Evolutionary conservation across 305 asterid genomes (phyloP).

Genomic region (Rubia tinctorum): DNA sequence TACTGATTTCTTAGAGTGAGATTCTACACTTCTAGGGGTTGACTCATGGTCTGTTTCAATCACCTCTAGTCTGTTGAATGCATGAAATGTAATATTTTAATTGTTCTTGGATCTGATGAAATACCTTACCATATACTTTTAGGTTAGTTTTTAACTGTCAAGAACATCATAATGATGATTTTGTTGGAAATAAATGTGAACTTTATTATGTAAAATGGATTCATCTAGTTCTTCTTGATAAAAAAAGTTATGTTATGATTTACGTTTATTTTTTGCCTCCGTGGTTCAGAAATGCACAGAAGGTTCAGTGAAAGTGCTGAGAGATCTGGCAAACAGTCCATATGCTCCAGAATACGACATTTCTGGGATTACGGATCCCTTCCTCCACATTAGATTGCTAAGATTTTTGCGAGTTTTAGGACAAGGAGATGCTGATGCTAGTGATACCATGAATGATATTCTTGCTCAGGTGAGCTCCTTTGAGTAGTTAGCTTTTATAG

Average conservation of each 20-base stretch:
- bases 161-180: neutral
- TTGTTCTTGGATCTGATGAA: neutral
- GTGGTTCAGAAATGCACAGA: conserved; percentile 87
- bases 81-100: neutral
- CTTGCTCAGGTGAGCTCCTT: conserved; percentile 84
- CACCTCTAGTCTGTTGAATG: neutral
- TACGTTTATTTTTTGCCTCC: conserved; percentile 12
- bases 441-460: conserved; percentile 95
- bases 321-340: conserved; percentile 92
- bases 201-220: neutral
- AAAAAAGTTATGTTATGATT: conserved; percentile 12
- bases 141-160: neutral
- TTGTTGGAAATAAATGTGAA: neutral
- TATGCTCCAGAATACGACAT: conserved; percentile 94
- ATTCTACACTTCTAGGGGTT: neutral
- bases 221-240: conserved; percentile 6
- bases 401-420: conserved; percentile 79
- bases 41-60: neutral
- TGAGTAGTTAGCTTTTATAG: neutral
- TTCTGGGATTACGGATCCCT: conserved; percentile 93
- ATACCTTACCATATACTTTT: neutral
- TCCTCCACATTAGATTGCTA: conserved; percentile 88
- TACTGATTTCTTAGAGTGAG: neutral
- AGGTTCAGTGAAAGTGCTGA: conserved; percentile 84
- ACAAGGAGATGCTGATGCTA: conserved; percentile 90